Conservation (phyloP, 371 early-diverging fungal genomes). For the Syncephalis plumigaleata region DNA sequence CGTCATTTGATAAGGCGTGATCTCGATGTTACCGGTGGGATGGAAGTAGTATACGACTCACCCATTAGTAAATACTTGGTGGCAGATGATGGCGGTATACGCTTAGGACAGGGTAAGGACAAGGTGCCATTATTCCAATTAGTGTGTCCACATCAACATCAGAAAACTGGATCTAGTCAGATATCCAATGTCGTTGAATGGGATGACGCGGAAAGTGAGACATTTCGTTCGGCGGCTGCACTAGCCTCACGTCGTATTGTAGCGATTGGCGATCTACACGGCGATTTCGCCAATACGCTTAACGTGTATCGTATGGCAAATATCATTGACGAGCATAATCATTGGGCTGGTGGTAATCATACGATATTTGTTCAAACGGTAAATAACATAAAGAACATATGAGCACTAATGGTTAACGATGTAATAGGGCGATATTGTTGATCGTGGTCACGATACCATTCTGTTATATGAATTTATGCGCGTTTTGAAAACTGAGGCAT, state of each 20-base stretch:
- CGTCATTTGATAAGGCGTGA: no score
- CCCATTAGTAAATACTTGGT: no score
- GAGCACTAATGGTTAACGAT: not conserved
- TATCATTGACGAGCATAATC: slow-evolving; percentile 27
- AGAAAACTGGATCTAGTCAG: no score
- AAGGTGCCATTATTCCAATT: no score
- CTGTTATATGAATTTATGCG: slow-evolving; percentile 36
- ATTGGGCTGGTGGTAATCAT: slow-evolving; percentile 40
- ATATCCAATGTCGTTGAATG: no score
- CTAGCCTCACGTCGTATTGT: slow-evolving; percentile 26
- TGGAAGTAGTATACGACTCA: no score
- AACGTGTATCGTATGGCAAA: slow-evolving; percentile 38
- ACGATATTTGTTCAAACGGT: slow-evolving; percentile 33
- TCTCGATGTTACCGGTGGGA: no score
- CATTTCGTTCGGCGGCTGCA: no score
- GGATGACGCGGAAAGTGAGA: no score
- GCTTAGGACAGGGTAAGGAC: no score
- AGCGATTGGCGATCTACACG: slow-evolving; percentile 66
- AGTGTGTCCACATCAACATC: no score
- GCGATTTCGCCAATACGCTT: slow-evolving; percentile 34
- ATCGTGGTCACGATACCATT: slow-evolving; percentile 56
- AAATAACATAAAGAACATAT: slow-evolving; percentile 1
- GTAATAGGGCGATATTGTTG: slow-evolving; percentile 48
- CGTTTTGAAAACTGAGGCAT: slow-evolving; percentile 35
- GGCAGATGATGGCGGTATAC: no score